Percentiles rank a stretch among this genome's conserved stretches.
phyloP scores from a whole-genome alignment of 73 alveolate species.

The Tetrahymena malaccensis region DNA sequence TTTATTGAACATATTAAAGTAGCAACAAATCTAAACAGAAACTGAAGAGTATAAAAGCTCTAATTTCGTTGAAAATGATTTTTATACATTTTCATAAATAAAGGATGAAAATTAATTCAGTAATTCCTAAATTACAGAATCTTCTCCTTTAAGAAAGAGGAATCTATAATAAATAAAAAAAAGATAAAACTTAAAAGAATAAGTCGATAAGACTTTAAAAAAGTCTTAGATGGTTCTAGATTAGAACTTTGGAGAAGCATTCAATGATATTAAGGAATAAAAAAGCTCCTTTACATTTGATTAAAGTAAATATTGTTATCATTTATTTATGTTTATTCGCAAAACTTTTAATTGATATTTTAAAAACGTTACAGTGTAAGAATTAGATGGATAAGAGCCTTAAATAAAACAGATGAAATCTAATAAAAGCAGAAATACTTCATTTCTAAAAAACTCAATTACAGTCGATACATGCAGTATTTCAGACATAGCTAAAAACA shows the following conservation, averaged over 20 bases:
- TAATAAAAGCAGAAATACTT: background rate
- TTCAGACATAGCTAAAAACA: background rate
- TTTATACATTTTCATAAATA: no score
- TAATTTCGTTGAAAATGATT: no score
- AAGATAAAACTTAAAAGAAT: no score
- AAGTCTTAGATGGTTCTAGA: background rate
- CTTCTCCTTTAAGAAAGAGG: no score
- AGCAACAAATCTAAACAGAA: no score
- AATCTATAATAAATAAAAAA: no score
- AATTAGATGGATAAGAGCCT: background rate
- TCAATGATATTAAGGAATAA: background rate
- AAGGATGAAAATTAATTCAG: no score
- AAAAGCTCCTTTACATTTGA: background rate
- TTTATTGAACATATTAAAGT: no score
- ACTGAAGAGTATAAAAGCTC: no score
- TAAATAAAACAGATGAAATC: background rate
- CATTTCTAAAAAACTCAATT: background rate
- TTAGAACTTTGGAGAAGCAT: background rate
- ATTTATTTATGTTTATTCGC: no score
- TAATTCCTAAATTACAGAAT: no score
- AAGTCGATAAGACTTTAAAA: background rate
- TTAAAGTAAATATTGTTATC: background rate
- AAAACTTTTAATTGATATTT: background rate
- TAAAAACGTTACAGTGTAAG: background rate
- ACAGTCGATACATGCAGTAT: background rate